These are phyloP conservation scores for Coemansia sp. DNA, from an alignment of 192 early-diverging fungal genomes.

Conservation along the genomic window DNA sequence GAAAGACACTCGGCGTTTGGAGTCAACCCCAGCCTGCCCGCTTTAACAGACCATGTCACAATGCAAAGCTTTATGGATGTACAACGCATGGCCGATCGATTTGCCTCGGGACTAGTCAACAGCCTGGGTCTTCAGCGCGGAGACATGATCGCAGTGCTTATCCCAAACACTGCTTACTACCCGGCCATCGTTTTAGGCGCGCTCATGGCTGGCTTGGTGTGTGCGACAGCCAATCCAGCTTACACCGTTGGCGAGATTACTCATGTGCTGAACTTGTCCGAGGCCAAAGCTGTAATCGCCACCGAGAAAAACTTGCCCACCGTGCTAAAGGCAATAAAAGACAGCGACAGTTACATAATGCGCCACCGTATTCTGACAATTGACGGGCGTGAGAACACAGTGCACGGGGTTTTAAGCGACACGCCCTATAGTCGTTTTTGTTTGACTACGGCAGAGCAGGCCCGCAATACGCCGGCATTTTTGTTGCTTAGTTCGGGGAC, in stretches of 20 bases:
- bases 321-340: conserved; percentile 22
- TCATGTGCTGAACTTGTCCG: conserved; percentile 69
- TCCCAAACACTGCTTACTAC: conserved; percentile 70
- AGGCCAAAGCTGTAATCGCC: conserved; percentile 67
- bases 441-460: conserved; percentile 15
- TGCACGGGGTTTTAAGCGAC: conserved; percentile 9
- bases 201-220: conserved; percentile 62
- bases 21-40: conserved; percentile 20
- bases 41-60: conserved; percentile 13
- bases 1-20: conserved; percentile 30
- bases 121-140: conserved; percentile 61
- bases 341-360: conserved; percentile 18
- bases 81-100: conserved; percentile 11
- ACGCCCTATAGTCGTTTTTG: neutral
- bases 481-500: conserved; percentile 50
- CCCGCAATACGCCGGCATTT: conserved; percentile 28
- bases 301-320: conserved; percentile 15
- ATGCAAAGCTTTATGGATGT: conserved; percentile 32
- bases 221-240: conserved; percentile 76
- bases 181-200: conserved; percentile 64
- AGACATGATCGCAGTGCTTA: conserved; percentile 69
- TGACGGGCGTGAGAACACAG: conserved; percentile 15
- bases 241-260: conserved; percentile 78
- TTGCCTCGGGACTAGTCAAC: conserved; percentile 47
- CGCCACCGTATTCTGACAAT: conserved; percentile 32